These are phyloP conservation scores for Talaromyces sp. DNA, from an alignment of 2,329 filamentous ascomycete genomes.

Conservation along the genomic window DNA sequence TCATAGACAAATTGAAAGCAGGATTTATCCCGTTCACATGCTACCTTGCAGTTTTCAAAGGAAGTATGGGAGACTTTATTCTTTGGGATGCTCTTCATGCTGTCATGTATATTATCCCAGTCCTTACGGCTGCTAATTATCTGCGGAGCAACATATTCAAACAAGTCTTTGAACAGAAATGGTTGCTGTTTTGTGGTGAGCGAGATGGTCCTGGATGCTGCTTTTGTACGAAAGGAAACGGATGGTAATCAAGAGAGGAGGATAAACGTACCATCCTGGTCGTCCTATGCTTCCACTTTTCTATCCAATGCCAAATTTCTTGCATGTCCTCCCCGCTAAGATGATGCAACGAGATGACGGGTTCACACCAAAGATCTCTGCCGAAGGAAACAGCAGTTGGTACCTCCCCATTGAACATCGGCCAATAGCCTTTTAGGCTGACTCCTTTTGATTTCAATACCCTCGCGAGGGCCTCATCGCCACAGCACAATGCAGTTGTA, in stretches of 20 bases:
- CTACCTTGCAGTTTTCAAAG: neutral
- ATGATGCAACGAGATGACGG: slow-evolving; percentile 13
- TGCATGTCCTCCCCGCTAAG: slow-evolving; percentile 10
- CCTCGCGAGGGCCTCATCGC: slow-evolving; percentile 9
- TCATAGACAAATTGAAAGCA: slow-evolving; percentile 14
- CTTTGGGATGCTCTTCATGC: slow-evolving; percentile 5
- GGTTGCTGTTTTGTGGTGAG: neutral
- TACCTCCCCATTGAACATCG: slow-evolving; percentile 14
- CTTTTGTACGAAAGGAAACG: neutral
- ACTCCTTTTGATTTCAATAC: slow-evolving; percentile 15
- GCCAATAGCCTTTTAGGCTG: slow-evolving; percentile 9
- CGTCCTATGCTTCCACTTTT: neutral
- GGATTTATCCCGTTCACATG: slow-evolving; percentile 3
- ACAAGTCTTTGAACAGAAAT: slow-evolving; percentile 11
- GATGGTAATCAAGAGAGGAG: neutral
- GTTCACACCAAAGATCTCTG: slow-evolving; percentile 9
- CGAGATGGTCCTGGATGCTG: neutral
- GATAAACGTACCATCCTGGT: neutral
- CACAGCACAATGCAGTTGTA: slow-evolving; percentile 9
- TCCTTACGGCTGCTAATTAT: neutral
- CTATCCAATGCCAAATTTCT: slow-evolving; percentile 8
- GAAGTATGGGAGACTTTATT: neutral
- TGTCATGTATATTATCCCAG: slow-evolving; percentile 7
- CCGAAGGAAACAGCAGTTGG: neutral
- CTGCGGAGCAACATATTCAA: slow-evolving; percentile 5